Conservation (phyloP, 768 basidiomycete genomes). For the Lactarius akahatsu region DNA sequence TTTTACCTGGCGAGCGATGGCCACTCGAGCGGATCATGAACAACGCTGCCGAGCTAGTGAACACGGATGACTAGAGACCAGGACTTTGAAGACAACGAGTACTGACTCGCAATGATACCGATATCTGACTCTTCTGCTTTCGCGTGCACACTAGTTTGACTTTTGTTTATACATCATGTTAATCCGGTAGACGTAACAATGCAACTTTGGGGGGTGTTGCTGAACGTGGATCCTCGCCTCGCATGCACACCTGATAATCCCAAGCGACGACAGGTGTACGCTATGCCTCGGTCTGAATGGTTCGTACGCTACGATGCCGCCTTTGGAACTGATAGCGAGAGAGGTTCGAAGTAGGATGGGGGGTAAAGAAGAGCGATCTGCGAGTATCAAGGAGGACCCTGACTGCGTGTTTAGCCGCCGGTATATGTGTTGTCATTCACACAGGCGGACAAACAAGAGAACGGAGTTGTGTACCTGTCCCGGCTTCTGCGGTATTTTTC, state of each 20-base stretch:
- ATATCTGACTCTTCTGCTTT: slow-evolving; percentile 8
- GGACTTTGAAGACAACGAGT: not conserved
- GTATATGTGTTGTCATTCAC: not conserved
- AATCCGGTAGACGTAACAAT: slow-evolving; percentile 3
- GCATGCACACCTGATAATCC: not conserved
- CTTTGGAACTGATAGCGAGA: not conserved
- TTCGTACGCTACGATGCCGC: not conserved
- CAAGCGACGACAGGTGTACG: not conserved
- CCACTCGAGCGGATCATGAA: slow-evolving; percentile 67
- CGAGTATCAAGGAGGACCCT: not conserved
- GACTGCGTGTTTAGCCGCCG: not conserved
- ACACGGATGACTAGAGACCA: slow-evolving; percentile 34
- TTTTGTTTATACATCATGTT: slow-evolving; percentile 11
- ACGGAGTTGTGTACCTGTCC: not conserved
- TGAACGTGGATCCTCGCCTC: not conserved
- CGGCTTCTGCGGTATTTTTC: not conserved
- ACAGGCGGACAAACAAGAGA: not conserved
- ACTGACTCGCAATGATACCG: slow-evolving; percentile 8
- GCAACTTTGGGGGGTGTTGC: not conserved
- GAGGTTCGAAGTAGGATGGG: not conserved
- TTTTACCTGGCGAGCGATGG: slow-evolving; percentile 73
- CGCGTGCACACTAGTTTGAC: not conserved
- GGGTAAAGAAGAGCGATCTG: not conserved
- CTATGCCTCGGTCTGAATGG: not conserved
- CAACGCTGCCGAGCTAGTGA: slow-evolving; percentile 74